A percentile compares a stretch with the other conserved stretches of the same genome.
These are phyloP conservation scores for Glaciozyma martinii DNA, from an alignment of 768 basidiomycete genomes.

Conservation along the genomic window DNA sequence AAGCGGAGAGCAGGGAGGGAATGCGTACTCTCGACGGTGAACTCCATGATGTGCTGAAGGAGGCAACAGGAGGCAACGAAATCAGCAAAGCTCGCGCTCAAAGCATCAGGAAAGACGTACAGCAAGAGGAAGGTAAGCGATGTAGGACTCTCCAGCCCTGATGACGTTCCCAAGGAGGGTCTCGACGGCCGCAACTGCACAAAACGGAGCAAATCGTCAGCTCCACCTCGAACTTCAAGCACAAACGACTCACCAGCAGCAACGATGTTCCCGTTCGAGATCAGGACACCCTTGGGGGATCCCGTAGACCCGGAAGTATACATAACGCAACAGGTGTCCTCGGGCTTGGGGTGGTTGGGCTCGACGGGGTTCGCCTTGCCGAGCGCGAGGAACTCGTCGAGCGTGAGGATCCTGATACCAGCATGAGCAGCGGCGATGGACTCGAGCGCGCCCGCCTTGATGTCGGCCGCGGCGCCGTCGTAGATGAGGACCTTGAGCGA, in stretches of 20 bases:
- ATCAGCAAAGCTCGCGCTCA: no score
- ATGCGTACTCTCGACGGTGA: slow-evolving; percentile 90
- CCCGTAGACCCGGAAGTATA: slow-evolving; percentile 77
- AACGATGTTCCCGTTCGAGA: slow-evolving; percentile 76
- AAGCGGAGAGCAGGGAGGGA: no score
- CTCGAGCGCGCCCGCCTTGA: slow-evolving; percentile 45
- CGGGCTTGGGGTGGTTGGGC: slow-evolving; percentile 46
- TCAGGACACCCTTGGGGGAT: slow-evolving; percentile 82
- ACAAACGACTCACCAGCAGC: slow-evolving; percentile 58
- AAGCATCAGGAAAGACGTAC: background rate
- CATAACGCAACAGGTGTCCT: slow-evolving; percentile 62
- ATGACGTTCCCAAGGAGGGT: slow-evolving; percentile 9
- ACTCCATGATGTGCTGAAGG: slow-evolving; percentile 74
- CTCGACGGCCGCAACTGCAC: slow-evolving; percentile 12
- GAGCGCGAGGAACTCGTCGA: slow-evolving; percentile 60
- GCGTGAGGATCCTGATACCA: slow-evolving; percentile 47
- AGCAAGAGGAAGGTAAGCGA: slow-evolving; percentile 56
- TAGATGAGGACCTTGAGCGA: slow-evolving; percentile 72
- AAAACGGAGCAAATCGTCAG: background rate
- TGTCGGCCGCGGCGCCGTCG: slow-evolving; percentile 51
- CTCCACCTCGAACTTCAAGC: background rate
- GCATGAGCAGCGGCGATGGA: slow-evolving; percentile 46
- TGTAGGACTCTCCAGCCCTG: slow-evolving; percentile 45
- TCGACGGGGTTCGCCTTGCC: slow-evolving; percentile 54
- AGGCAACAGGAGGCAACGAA: no score